Conservation (phyloP, 2,329 filamentous ascomycete genomes). For the Trichophyton rubrum region DNA sequence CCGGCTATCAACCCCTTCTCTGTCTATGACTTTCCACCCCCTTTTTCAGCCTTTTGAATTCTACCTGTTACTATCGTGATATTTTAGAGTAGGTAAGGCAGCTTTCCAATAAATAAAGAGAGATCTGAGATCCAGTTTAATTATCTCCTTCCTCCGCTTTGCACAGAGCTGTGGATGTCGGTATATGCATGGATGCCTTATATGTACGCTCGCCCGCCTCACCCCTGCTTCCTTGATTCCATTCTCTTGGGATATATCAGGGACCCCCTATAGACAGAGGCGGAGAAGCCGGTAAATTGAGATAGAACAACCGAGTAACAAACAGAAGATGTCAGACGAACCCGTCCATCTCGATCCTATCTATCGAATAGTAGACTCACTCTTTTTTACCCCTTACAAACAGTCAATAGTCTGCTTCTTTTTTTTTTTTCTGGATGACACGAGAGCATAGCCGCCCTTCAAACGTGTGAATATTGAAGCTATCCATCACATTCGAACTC, state of each 20-base stretch:
- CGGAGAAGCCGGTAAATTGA: too few species aligned
- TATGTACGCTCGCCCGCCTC: neutral
- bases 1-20: neutral
- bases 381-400: too few species aligned
- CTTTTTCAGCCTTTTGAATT: neutral
- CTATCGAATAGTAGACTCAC: too few species aligned
- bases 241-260: too few species aligned
- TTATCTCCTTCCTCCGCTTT: neutral
- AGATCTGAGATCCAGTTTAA: neutral
- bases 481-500: slow-evolving; percentile 1
- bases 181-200: neutral
- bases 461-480: slow-evolving; percentile 37
- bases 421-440: too few species aligned
- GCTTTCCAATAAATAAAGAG: neutral
- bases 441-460: too few species aligned
- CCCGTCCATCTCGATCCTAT: too few species aligned
- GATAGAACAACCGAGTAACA: too few species aligned
- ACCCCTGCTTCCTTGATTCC: slow-evolving; percentile 24
- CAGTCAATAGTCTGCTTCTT: too few species aligned
- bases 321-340: too few species aligned
- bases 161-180: neutral
- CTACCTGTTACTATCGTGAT: neutral
- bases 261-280: too few species aligned
- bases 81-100: neutral
- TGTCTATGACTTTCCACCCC: neutral